These are phyloP conservation scores for Teratosphaeria pseudoeucalypti DNA, from an alignment of 2,329 filamentous ascomycete species.

Conservation along the genomic window DNA sequence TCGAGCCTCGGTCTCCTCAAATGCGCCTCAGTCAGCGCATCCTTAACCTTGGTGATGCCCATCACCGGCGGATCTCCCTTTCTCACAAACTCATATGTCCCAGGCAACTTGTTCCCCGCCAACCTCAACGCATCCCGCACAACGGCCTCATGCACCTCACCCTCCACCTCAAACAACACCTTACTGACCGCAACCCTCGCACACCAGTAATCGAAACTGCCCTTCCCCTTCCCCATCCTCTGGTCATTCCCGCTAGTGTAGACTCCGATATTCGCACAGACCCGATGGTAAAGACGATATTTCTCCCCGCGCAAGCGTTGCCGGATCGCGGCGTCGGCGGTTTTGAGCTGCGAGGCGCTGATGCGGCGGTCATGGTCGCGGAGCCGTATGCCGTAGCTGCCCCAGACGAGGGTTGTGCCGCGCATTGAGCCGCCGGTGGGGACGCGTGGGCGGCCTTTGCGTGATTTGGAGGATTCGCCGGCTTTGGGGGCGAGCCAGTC, in stretches of 20 bases:
- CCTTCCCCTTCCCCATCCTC: constrained; percentile 99
- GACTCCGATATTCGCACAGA: constrained; percentile 87
- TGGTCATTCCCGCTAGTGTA: constrained; percentile 93
- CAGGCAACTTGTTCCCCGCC: constrained; percentile 88
- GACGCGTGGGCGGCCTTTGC: constrained; percentile 78
- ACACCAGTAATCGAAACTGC: constrained; percentile 94
- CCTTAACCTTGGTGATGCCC: constrained; percentile 77
- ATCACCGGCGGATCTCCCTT: constrained; percentile 85
- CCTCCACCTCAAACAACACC: constrained; percentile 85
- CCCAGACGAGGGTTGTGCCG: constrained; percentile 92
- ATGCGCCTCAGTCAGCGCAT: constrained; percentile 65
- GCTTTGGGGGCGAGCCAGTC: constrained; percentile 77
- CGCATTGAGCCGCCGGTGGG: constrained; percentile 82
- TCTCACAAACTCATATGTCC: constrained; percentile 84
- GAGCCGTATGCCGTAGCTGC: constrained; percentile 91
- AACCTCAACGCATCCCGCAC: constrained; percentile 86
- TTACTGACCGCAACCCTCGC: constrained; percentile 81
- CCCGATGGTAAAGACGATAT: constrained; percentile 83
- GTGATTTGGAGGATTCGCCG: constrained; percentile 75
- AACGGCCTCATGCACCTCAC: constrained; percentile 87
- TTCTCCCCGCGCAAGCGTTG: constrained; percentile 78
- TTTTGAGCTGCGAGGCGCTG: constrained; percentile 73
- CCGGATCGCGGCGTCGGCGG: constrained; percentile 90
- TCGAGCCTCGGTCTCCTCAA: constrained; percentile 58
- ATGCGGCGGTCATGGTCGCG: constrained; percentile 86